Conservation (phyloP, 2,329 filamentous ascomycete genomes). For the Albifimbria verrucaria region DNA sequence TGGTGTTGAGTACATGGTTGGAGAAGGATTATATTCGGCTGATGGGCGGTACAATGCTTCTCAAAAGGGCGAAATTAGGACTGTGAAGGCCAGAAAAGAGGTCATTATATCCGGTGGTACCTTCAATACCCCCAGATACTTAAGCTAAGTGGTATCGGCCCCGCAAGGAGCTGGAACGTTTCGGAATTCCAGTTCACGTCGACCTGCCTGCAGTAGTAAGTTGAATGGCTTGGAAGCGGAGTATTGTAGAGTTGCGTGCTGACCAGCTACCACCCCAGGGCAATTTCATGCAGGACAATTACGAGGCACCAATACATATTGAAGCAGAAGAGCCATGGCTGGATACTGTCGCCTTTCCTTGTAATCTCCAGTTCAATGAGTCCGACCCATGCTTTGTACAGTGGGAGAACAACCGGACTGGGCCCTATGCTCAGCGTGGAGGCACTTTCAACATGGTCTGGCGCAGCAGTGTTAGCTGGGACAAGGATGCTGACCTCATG, state of each 20-base stretch:
- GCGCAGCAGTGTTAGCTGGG: neutral
- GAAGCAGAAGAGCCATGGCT: conserved; percentile 14
- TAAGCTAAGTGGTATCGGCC: conserved; percentile 33
- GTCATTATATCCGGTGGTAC: conserved; percentile 32
- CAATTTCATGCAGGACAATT: neutral
- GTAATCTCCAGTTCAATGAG: neutral
- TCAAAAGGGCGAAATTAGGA: conserved; percentile 1
- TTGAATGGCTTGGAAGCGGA: neutral
- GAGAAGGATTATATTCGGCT: neutral
- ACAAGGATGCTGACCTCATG: neutral
- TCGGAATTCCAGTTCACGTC: conserved; percentile 44
- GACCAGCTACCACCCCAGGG: neutral
- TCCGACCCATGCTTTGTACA: neutral
- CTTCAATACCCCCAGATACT: conserved; percentile 33
- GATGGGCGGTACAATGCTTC: conserved; percentile 7
- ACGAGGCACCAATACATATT: conserved; percentile 26
- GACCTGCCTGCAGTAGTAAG: conserved; percentile 50
- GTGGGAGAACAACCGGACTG: neutral
- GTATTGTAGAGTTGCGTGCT: neutral
- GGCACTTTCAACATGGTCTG: neutral
- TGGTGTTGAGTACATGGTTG: conserved; percentile 24
- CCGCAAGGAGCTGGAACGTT: conserved; percentile 21
- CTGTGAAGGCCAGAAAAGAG: conserved; percentile 21
- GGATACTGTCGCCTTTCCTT: neutral
- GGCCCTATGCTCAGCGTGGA: neutral